Evolutionary conservation across 148 eudicot genomes (phyloP), one percentile per base, ranked within the genome.

Genomic region (Salicornia ramosissima): DNA sequence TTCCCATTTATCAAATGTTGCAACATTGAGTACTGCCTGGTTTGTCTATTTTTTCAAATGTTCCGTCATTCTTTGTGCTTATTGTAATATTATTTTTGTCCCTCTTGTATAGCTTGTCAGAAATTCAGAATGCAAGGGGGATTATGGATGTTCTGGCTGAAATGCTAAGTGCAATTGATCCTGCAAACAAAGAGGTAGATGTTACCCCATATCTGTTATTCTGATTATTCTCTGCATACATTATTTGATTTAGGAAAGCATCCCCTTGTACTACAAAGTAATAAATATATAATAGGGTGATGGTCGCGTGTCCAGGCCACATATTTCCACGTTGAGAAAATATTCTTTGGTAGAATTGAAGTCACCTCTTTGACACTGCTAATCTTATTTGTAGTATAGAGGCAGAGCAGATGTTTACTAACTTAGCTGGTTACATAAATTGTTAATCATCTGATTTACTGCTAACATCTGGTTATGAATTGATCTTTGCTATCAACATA

Each of bases 101-200:
- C 56, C 34, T 68, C 31, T 77, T 59, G 76, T 30, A 62, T 71
- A 92, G 98, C 81, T 71, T 86, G 87, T 68, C 87, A 24, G 98
- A 92, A 79, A 85, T 90, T 69, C 96, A 92, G 74, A 90, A 85
- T 79, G 96, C 94, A 57, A 85, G 90, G 34, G 96, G 96, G 47
- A 82, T 86, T 75, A 83, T 92, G 96, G 90, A 90, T 78, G 91
- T 92, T 67, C 88, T 92, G 68, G 50, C 91, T 43, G 94, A 92
- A 83, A 90, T 92, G 96, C 68, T 92, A 82, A 90, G 43, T 83
- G 98, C 98, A 55, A 51, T 92, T 63, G 90, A 84, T 78, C 96
- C 94, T 55, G 79, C 80, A 51, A 90, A 88, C 78, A 92, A 85
- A 78, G 96, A 90, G 90, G 96, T 92, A 85, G 49, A 0, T 50